Conservation (phyloP, 176 grass and related monocot species). For the Zoysia japonica region DNA sequence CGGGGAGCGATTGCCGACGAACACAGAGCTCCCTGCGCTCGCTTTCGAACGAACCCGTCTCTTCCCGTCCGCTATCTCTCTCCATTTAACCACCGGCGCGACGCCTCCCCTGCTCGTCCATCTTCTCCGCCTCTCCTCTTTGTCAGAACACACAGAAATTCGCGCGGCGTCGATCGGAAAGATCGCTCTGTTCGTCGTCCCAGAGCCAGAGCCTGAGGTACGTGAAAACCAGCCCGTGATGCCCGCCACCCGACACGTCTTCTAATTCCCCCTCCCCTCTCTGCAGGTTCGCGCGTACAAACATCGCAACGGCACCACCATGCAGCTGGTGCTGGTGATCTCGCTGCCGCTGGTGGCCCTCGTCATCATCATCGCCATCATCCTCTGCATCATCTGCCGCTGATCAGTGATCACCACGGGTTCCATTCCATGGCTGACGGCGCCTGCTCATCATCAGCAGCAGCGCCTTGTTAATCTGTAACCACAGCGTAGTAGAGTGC, state of each 20-base stretch:
- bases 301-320: background rate
- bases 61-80: background rate
- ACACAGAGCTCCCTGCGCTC: background rate
- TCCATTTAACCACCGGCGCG: background rate
- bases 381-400: constrained; percentile 67
- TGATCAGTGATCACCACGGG: constrained; percentile 6
- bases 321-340: constrained; percentile 77
- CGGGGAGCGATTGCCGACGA: background rate
- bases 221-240: background rate
- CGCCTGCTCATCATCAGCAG: background rate
- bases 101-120: background rate
- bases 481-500: background rate
- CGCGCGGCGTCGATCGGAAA: background rate
- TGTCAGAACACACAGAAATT: background rate
- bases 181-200: background rate
- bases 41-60: background rate
- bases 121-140: constrained; percentile 5
- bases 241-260: too few species aligned
- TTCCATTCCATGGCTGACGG: background rate
- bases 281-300: background rate
- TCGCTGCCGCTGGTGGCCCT: constrained; percentile 67
- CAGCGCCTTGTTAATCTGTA: background rate
- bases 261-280: background rate
- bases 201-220: background rate
- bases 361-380: constrained; percentile 50